phyloP scores from a whole-genome alignment of 2,329 filamentous ascomycete species.

The Aspergillus pseudoterreus region DNA sequence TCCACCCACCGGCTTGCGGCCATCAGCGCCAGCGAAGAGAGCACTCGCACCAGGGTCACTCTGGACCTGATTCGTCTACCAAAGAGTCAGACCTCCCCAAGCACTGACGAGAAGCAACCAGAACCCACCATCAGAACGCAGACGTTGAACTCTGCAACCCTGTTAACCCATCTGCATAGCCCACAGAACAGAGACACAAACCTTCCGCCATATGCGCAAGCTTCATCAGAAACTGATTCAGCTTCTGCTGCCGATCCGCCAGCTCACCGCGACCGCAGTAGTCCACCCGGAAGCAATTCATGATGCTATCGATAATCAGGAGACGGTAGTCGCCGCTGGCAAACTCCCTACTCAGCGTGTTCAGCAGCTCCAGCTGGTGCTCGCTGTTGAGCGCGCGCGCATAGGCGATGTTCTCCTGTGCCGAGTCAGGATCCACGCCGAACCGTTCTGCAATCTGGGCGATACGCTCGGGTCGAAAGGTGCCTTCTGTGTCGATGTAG shows the following conservation, averaged over 20 bases:
- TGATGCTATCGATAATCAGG: constrained; percentile 66
- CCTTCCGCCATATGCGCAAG: constrained; percentile 63
- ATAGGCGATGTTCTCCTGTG: constrained; percentile 65
- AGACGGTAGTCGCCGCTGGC: constrained; percentile 62
- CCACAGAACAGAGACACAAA: constrained; percentile 20
- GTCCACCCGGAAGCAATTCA: constrained; percentile 66
- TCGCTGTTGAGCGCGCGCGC: constrained; percentile 64
- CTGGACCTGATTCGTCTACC: constrained; percentile 66
- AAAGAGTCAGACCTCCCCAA: neutral
- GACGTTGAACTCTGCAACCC: constrained; percentile 59
- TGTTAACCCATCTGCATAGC: constrained; percentile 6
- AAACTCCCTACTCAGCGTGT: constrained; percentile 59
- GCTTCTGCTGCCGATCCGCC: constrained; percentile 64
- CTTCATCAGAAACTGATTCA: constrained; percentile 62
- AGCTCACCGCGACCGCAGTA: constrained; percentile 65
- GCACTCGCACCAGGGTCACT: constrained; percentile 66
- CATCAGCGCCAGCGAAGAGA: constrained; percentile 64
- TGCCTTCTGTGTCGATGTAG: constrained; percentile 65
- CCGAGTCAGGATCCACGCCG: constrained; percentile 55
- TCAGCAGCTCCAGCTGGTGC: constrained; percentile 61
- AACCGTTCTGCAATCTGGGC: constrained; percentile 65
- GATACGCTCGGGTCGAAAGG: constrained; percentile 65
- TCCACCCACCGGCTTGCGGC: constrained; percentile 63
- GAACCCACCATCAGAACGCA: constrained; percentile 54
- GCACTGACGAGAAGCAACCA: neutral